Evolutionary conservation across 2,329 filamentous ascomycete genomes (phyloP).

Genomic region (Hansfordia pulvinata): DNA sequence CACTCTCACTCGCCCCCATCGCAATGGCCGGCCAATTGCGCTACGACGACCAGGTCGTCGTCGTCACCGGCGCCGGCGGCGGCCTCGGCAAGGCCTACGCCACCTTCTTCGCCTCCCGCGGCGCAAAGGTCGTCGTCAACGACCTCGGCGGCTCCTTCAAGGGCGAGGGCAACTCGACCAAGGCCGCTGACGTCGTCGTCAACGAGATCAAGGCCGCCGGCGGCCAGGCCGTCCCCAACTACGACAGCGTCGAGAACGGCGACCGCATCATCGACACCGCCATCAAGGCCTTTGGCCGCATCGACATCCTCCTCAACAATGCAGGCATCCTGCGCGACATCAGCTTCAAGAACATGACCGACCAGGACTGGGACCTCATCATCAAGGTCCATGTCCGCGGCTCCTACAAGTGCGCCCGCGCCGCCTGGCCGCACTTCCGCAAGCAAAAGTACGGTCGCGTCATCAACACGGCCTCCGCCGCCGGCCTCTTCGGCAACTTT

Average conservation of each 20-base stretch:
- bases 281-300: conserved; percentile 66
- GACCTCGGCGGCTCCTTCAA: conserved; percentile 89
- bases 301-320: conserved; percentile 96
- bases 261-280: conserved; percentile 89
- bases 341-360: conserved; percentile 98
- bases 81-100: conserved; percentile 74
- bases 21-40: conserved; percentile 32
- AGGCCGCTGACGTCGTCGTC: conserved; percentile 76
- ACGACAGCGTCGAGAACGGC: conserved; percentile 86
- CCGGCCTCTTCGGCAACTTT: conserved; percentile 89
- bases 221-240: conserved; percentile 95
- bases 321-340: conserved; percentile 90
- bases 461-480: conserved; percentile 94
- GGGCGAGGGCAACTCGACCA: conserved; percentile 71
- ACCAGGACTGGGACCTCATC: conserved; percentile 92
- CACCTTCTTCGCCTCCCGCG: conserved; percentile 80
- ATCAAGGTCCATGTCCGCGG: conserved; percentile 87
- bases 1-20: too few relatives aligned
- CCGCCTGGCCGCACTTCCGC: conserved; percentile 93
- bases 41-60: conserved; percentile 80
- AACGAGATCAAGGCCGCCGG: conserved; percentile 74
- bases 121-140: conserved; percentile 92
- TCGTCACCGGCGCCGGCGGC: conserved; percentile 76
- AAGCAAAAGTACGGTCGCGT: conserved; percentile 97
- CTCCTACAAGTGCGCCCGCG: conserved; percentile 87